Percentiles rank a stretch among this genome's conserved stretches.
Evolutionary conservation across 306 rosid species (phyloP).

Genomic region (Citrullus colocynthis): DNA sequence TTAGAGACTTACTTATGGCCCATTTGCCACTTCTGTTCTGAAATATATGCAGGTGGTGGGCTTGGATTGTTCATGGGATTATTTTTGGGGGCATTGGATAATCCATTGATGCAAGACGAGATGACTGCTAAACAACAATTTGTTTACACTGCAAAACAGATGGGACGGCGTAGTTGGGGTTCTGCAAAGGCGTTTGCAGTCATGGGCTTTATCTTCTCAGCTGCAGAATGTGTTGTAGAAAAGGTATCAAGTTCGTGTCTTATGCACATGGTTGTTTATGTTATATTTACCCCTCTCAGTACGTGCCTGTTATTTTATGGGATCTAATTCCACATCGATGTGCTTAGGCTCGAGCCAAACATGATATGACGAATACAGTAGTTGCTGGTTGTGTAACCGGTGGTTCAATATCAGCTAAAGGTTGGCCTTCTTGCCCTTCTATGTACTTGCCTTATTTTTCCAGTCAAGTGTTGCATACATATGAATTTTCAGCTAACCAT

Average conservation of each 20-base stretch:
- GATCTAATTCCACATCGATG: neutral
- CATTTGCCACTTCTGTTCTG: neutral
- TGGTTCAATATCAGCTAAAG: slow-evolving; percentile 80
- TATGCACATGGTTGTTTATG: neutral
- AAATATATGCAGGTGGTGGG: slow-evolving; percentile 62
- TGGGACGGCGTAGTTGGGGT: slow-evolving; percentile 87
- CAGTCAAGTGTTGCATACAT: neutral
- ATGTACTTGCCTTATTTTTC: neutral
- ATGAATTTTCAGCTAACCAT: neutral
- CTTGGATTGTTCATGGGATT: slow-evolving; percentile 85
- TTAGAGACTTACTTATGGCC: neutral
- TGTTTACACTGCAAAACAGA: slow-evolving; percentile 70
- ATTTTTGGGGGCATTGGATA: slow-evolving; percentile 76
- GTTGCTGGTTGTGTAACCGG: slow-evolving; percentile 92
- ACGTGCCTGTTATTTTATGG: neutral
- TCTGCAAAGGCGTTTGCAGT: slow-evolving; percentile 91
- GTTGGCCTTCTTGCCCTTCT: slow-evolving; percentile 23
- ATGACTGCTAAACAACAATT: slow-evolving; percentile 70
- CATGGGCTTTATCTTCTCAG: slow-evolving; percentile 87
- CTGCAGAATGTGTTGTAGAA: slow-evolving; percentile 90
- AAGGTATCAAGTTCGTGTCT: slow-evolving; percentile 30
- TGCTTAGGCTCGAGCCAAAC: slow-evolving; percentile 75
- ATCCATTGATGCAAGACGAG: slow-evolving; percentile 56
- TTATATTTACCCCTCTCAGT: neutral
- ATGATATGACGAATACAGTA: slow-evolving; percentile 65